Conservation (phyloP, 2,329 filamentous ascomycete genomes). For the Onygenales sp. region DNA sequence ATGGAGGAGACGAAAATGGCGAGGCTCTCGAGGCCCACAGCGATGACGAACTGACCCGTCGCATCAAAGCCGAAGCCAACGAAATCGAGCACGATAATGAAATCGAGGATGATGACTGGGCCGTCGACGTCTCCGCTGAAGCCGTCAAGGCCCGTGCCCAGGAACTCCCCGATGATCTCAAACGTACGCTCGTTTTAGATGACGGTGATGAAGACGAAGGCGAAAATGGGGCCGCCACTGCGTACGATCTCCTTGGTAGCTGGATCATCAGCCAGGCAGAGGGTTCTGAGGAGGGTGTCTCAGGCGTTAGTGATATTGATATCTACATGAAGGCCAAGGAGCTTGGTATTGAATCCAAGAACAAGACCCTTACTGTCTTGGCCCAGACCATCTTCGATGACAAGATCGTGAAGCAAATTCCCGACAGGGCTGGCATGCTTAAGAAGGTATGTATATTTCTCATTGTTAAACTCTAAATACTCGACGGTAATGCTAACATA, state of each 20-base stretch:
- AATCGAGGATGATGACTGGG: slow-evolving; percentile 83
- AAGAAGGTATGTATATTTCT: slow-evolving; percentile 57
- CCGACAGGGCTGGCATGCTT: slow-evolving; percentile 72
- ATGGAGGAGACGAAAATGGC: slow-evolving; percentile 55
- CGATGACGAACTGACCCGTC: slow-evolving; percentile 83
- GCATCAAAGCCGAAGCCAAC: slow-evolving; percentile 57
- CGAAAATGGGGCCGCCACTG: slow-evolving; percentile 62
- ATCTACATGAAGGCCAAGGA: slow-evolving; percentile 97
- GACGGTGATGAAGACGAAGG: slow-evolving; percentile 75
- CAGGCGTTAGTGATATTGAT: slow-evolving; percentile 75
- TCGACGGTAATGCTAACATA: slow-evolving; percentile 4
- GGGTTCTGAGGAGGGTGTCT: slow-evolving; percentile 59
- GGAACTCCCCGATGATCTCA: slow-evolving; percentile 87
- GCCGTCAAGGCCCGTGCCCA: slow-evolving; percentile 91
- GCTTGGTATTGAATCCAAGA: slow-evolving; percentile 85
- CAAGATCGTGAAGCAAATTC: slow-evolving; percentile 79
- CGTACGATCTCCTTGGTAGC: slow-evolving; percentile 83
- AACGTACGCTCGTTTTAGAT: slow-evolving; percentile 77
- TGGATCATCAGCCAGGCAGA: slow-evolving; percentile 75
- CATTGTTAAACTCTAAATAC: not conserved
- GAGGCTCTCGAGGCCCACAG: slow-evolving; percentile 64
- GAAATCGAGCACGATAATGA: slow-evolving; percentile 62
- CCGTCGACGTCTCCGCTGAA: slow-evolving; percentile 90
- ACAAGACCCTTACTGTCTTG: slow-evolving; percentile 84
- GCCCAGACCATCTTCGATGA: slow-evolving; percentile 91